Conservation (phyloP, 2,329 filamentous ascomycete genomes). For the Colletotrichum lindemuthianum region DNA sequence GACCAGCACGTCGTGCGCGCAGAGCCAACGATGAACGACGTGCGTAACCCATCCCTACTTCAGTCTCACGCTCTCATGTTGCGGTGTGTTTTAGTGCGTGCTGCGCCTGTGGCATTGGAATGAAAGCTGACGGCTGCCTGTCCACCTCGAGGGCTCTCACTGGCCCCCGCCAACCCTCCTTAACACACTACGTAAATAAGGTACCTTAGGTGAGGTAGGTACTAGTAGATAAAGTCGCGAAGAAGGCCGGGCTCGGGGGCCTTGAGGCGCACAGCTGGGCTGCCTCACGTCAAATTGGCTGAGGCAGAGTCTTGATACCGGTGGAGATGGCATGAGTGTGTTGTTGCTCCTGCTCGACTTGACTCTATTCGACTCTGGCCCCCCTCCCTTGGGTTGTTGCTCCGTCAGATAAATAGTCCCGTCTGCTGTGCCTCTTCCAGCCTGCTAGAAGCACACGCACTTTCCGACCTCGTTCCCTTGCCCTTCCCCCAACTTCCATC, state of each 20-base stretch:
- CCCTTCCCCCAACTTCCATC: too few relatives aligned
- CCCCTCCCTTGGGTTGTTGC: background rate
- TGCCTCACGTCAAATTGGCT: too few relatives aligned
- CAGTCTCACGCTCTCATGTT: background rate
- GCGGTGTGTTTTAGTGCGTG: conserved; percentile 6
- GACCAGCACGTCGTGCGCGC: too few relatives aligned
- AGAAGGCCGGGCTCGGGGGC: too few relatives aligned
- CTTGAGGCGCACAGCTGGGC: too few relatives aligned
- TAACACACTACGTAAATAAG: background rate
- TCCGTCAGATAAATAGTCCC: conserved; percentile 31
- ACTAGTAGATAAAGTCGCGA: too few relatives aligned
- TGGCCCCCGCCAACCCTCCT: conserved; percentile 1
- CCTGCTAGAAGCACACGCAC: conserved; percentile 22
- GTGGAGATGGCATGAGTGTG: too few relatives aligned
- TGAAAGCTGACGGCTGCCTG: conserved; percentile 29
- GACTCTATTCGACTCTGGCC: background rate
- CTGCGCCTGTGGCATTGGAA: background rate
- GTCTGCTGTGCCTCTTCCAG: conserved; percentile 30
- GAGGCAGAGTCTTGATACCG: too few relatives aligned
- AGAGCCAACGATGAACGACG: too few relatives aligned
- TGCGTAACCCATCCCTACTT: too few relatives aligned
- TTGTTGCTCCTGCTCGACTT: background rate
- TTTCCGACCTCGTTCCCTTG: conserved; percentile 1
- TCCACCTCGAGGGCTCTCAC: background rate
- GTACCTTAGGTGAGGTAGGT: too few relatives aligned